Evolutionary conservation across 805 yeast genomes (phyloP).

Genomic region (Metschnikowia santaceciliae): DNA sequence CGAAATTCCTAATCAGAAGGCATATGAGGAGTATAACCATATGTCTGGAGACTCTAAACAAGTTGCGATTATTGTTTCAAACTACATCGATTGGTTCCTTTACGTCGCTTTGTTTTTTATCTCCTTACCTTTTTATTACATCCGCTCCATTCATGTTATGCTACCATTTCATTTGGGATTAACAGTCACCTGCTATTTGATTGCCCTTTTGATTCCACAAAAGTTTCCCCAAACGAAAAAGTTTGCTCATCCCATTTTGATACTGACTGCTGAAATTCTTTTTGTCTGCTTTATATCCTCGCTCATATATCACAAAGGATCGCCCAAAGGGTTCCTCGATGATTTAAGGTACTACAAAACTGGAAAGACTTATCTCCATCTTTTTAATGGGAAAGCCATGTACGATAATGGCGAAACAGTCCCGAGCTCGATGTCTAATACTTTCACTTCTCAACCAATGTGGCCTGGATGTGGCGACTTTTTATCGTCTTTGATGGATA

Average conservation of each 20-base stretch:
- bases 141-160: constrained; percentile 44
- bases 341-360: constrained; percentile 59
- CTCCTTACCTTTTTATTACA: constrained; percentile 60
- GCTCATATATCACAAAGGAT: constrained; percentile 40
- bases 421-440: constrained; percentile 2
- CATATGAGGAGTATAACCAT: constrained; percentile 2
- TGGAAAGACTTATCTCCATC: constrained; percentile 58
- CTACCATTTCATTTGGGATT: constrained; percentile 61
- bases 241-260: constrained; percentile 67
- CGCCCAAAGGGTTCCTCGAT: constrained; percentile 47
- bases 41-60: constrained; percentile 16
- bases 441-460: constrained; percentile 30
- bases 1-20: not conserved
- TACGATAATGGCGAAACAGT: constrained; percentile 25
- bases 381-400: constrained; percentile 44
- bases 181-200: constrained; percentile 53
- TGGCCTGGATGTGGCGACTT: constrained; percentile 86
- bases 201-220: constrained; percentile 44
- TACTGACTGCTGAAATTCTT: constrained; percentile 62
- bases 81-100: constrained; percentile 53
- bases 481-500: constrained; percentile 65
- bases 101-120: constrained; percentile 45
- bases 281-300: constrained; percentile 60
- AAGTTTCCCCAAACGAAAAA: constrained; percentile 43
- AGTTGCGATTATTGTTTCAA: constrained; percentile 35